Evolutionary conservation across 2,329 filamentous ascomycete species (phyloP).

Genomic region (Macrophomina pseudophaseolina): DNA sequence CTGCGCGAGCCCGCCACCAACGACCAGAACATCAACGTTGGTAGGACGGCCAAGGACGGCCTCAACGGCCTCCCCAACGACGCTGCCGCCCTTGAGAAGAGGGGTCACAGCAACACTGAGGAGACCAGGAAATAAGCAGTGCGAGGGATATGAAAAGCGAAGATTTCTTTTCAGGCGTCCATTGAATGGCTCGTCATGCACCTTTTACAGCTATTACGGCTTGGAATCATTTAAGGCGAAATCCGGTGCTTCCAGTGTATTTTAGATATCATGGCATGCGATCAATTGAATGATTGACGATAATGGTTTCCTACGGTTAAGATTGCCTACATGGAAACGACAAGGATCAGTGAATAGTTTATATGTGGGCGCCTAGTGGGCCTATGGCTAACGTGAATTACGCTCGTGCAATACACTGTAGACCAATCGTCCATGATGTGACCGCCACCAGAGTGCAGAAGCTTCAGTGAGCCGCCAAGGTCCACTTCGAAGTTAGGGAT

Average conservation of each 20-base stretch:
- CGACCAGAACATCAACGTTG: constrained; percentile 58
- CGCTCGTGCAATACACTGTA: background rate
- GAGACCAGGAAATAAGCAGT: constrained; percentile 42
- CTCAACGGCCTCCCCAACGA: constrained; percentile 64
- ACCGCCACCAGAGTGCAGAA: background rate
- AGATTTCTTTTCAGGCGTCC: background rate
- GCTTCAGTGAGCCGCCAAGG: too few species aligned
- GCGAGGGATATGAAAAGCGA: background rate
- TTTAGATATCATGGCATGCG: background rate
- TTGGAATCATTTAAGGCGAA: background rate
- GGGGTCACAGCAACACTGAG: constrained; percentile 46
- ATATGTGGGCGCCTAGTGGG: too few species aligned
- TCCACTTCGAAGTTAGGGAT: background rate
- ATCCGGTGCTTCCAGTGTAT: background rate
- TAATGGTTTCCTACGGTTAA: background rate
- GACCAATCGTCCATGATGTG: background rate
- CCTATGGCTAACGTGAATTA: background rate
- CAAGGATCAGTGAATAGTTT: background rate
- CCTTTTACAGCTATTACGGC: background rate
- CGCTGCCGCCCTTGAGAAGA: constrained; percentile 57
- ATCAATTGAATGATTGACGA: constrained; percentile 14
- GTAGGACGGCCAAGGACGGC: constrained; percentile 66
- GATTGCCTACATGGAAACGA: background rate
- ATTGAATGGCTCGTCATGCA: constrained; percentile 3
- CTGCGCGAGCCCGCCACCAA: constrained; percentile 50